Evolutionary conservation across 768 basidiomycete species (phyloP).

Genomic region (Calvatia gigantea): DNA sequence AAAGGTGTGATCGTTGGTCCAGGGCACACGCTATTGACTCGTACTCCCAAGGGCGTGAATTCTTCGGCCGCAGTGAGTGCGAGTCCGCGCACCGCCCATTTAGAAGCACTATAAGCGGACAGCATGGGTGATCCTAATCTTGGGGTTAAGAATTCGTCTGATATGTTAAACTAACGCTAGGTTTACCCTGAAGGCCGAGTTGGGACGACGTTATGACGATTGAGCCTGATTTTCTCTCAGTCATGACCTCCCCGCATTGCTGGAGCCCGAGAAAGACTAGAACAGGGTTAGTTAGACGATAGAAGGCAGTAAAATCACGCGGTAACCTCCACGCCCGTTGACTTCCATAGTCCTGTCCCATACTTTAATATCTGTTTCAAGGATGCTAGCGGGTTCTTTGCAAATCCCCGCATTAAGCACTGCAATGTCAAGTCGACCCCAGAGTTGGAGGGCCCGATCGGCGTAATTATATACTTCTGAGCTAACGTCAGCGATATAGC

Average conservation of each 20-base stretch:
- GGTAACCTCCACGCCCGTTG: slow-evolving; percentile 10
- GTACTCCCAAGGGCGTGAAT: slow-evolving; percentile 15
- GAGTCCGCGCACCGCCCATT: slow-evolving; percentile 17
- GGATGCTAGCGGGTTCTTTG: slow-evolving; percentile 6
- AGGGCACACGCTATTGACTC: slow-evolving; percentile 17
- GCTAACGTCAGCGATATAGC: slow-evolving; percentile 9
- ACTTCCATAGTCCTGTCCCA: slow-evolving; percentile 16
- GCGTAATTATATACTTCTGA: not conserved
- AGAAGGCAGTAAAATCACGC: not conserved
- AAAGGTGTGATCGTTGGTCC: slow-evolving; percentile 16
- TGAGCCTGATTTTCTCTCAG: slow-evolving; percentile 13
- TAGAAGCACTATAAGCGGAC: slow-evolving; percentile 17
- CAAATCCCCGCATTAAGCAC: slow-evolving; percentile 15
- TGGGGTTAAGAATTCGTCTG: not conserved
- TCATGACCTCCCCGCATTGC: slow-evolving; percentile 6
- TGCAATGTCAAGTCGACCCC: slow-evolving; percentile 12
- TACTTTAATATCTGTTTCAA: slow-evolving; percentile 4
- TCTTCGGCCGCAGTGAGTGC: slow-evolving; percentile 17
- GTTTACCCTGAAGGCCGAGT: slow-evolving; percentile 17
- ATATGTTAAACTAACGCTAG: not conserved
- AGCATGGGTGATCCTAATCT: slow-evolving; percentile 16
- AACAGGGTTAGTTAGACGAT: not conserved
- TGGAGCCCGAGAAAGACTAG: slow-evolving; percentile 8
- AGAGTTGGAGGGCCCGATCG: not conserved
- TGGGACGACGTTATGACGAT: slow-evolving; percentile 19